These are phyloP conservation scores for Rhizopus arrhizus DNA, from an alignment of 371 early-diverging fungal species.

Conservation along the genomic window DNA sequence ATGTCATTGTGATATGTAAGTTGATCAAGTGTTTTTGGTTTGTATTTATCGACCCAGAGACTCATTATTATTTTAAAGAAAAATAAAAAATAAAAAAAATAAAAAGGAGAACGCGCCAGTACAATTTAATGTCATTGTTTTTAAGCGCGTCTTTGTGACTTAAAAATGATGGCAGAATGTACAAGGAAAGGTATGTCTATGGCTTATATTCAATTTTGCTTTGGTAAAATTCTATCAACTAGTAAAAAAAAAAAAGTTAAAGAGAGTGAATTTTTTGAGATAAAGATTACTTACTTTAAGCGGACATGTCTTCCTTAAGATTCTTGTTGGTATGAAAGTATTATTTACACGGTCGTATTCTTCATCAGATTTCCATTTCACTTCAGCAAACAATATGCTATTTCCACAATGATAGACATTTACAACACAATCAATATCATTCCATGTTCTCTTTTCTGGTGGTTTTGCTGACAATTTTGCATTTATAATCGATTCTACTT, in stretches of 20 bases:
- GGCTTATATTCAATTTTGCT: constrained; percentile 4
- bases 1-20: constrained; percentile 84
- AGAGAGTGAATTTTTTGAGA: background rate
- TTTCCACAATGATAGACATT: constrained; percentile 16
- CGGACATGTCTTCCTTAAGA: constrained; percentile 14
- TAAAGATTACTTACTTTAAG: constrained; percentile 14
- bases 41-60: constrained; percentile 98
- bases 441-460: constrained; percentile 17
- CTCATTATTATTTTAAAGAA: constrained; percentile 52
- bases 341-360: background rate
- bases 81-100: background rate
- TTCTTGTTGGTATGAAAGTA: constrained; percentile 23
- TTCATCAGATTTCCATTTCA: constrained; percentile 15
- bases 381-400: constrained; percentile 21
- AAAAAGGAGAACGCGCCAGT: background rate
- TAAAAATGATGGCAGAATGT: background rate
- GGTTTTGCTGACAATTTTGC: constrained; percentile 17
- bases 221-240: constrained; percentile 21
- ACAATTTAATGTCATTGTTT: background rate
- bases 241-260: background rate
- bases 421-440: constrained; percentile 16
- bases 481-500: constrained; percentile 2
- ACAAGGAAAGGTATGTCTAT: background rate
- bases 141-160: background rate
- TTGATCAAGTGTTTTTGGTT: constrained; percentile 85